Conservation (phyloP, 2,329 filamentous ascomycete genomes). For the Thelonectria blattea region DNA sequence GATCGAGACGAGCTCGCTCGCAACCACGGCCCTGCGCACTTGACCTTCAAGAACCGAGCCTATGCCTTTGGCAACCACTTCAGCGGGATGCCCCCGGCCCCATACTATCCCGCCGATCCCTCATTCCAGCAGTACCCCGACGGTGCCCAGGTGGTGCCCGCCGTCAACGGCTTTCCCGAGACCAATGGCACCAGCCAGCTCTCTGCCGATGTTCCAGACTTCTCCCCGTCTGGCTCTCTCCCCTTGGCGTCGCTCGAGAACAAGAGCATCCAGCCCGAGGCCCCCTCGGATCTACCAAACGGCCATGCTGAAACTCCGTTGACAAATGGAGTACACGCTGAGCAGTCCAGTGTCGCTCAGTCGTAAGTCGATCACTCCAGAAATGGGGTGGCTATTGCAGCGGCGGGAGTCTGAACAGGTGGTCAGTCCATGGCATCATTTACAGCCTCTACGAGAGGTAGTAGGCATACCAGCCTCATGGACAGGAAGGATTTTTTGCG, state of each 20-base stretch:
- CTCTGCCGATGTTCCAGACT: conserved; percentile 49
- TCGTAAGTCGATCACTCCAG: conserved; percentile 21
- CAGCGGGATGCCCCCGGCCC: conserved; percentile 41
- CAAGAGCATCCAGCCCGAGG: conserved; percentile 20
- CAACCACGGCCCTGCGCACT: conserved; percentile 67
- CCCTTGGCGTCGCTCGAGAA: conserved; percentile 23
- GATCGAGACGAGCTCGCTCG: conserved; percentile 76
- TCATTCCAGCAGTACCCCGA: conserved; percentile 43
- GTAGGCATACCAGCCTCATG: conserved; percentile 7
- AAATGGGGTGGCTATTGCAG: conserved; percentile 11
- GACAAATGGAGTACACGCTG: conserved; percentile 40
- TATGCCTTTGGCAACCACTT: conserved; percentile 40
- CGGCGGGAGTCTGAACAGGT: conserved; percentile 15
- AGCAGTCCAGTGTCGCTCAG: conserved; percentile 21
- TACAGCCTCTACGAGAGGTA: neutral
- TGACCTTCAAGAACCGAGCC: conserved; percentile 45
- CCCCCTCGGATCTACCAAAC: conserved; percentile 27
- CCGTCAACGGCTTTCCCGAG: conserved; percentile 40
- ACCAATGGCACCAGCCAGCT: conserved; percentile 42
- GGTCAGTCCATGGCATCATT: conserved; percentile 9
- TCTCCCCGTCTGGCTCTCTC: conserved; percentile 43
- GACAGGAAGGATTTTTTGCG: conserved; percentile 18
- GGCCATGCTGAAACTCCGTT: conserved; percentile 31
- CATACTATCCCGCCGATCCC: conserved; percentile 40
- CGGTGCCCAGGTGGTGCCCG: conserved; percentile 46